Evolutionary conservation across 2,329 filamentous ascomycete species (phyloP).

Genomic region (Colletotrichum sp.): DNA sequence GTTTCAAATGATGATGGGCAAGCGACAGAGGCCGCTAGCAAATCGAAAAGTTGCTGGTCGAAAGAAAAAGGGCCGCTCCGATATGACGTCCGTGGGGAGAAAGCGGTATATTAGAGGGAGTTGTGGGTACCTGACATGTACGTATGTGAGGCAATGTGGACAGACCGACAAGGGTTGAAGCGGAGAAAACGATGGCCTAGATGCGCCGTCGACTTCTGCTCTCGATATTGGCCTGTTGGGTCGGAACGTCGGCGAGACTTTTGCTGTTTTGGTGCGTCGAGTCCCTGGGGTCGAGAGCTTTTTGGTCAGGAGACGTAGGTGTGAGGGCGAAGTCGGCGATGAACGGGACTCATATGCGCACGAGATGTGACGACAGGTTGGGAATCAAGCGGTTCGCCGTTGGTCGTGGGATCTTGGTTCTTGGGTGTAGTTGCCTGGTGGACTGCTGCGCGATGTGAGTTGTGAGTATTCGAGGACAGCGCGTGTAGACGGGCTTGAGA

Average conservation of each 20-base stretch:
- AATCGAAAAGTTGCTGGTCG: constrained; percentile 10
- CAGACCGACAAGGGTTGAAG: constrained; percentile 9
- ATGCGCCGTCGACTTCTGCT: neutral
- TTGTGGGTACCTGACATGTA: constrained; percentile 16
- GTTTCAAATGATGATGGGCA: constrained; percentile 9
- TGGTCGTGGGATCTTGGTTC: neutral
- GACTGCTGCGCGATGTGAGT: constrained; percentile 1
- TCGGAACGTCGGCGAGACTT: neutral
- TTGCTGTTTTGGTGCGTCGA: neutral
- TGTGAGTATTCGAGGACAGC: neutral
- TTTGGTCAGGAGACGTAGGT: neutral
- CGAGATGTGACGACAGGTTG: neutral
- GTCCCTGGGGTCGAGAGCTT: neutral
- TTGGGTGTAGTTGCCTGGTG: neutral
- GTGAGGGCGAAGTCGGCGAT: neutral
- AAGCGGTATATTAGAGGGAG: constrained; percentile 19
- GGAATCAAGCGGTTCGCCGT: neutral
- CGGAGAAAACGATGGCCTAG: constrained; percentile 11
- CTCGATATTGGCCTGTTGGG: neutral
- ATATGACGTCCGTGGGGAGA: constrained; percentile 21
- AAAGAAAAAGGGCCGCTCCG: neutral
- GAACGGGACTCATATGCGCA: neutral
- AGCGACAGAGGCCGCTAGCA: constrained; percentile 1
- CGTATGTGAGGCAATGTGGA: constrained; percentile 12
- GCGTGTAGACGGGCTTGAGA: neutral